Conservation (phyloP, 208 protist genomes). For the Acanthamoeba triangularis region DNA sequence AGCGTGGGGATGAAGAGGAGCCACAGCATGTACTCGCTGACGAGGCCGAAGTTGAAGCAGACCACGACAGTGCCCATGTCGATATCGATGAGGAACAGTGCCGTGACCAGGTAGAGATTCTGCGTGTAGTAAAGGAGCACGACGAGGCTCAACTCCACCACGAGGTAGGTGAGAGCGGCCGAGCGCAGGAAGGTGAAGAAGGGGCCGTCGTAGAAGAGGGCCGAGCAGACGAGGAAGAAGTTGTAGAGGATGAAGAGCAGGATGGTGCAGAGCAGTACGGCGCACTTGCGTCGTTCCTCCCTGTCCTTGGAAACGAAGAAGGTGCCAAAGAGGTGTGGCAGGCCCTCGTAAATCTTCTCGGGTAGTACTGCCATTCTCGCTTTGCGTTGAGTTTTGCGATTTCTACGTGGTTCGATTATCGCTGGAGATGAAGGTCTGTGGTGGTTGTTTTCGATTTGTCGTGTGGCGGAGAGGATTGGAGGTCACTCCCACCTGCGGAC, state of each 20-base stretch:
- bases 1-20: conserved; percentile 31
- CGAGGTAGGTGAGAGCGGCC: conserved; percentile 20
- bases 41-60: conserved; percentile 53
- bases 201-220: conserved; percentile 27
- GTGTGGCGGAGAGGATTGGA: too few relatives aligned
- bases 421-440: too few relatives aligned
- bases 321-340: background rate
- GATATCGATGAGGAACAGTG: conserved; percentile 30
- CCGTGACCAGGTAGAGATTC: conserved; percentile 69
- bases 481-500: too few relatives aligned
- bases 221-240: background rate
- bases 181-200: conserved; percentile 63
- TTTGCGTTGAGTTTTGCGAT: too few relatives aligned
- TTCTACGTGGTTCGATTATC: too few relatives aligned
- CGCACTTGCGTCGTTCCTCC: conserved; percentile 47
- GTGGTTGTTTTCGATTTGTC: too few relatives aligned
- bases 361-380: background rate
- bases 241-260: conserved; percentile 62
- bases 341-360: background rate
- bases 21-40: conserved; percentile 66
- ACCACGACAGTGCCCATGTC: background rate
- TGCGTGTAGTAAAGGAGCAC: conserved; percentile 26
- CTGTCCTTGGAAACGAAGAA: conserved; percentile 3
- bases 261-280: conserved; percentile 5
- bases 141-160: background rate